Base-by-base conservation (phyloP, 139 green algal genomes). In the Micractinium conductrix region DNA sequence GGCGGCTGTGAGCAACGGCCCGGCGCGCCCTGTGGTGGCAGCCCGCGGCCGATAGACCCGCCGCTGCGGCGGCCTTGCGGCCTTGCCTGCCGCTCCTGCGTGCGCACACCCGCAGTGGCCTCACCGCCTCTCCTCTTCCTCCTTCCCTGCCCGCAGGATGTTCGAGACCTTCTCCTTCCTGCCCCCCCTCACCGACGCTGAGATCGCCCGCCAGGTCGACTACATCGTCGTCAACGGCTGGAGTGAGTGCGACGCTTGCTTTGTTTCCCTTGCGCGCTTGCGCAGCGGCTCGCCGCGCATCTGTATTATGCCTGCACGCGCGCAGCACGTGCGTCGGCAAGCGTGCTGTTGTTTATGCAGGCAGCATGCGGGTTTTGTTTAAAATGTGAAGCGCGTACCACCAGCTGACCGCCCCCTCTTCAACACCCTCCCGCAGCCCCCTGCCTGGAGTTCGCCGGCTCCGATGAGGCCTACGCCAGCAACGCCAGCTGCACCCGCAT, bases 111-210 rank as follows among this genome's bases (percentile, higher is more conserved):
- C 70, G 35, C 21, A 38, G 38, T 30, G 76, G n/a, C 16, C 8
- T n/a, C 38, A n/a, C 65, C 45, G 33, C 63, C 28, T n/a, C 43
- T 40, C 40, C 33, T 53, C 33, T 26, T 48, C 1, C 45, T 44
- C 37, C 42, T 8, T 58, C 68, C 42, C 33, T 37, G 22, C 40
- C 48, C 62, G 43, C 90, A 97, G 93, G 94, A 94, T 96, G 87
- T 99, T 97, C 92, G 97, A 99, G 97, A 99, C 96, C 92, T 95
- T 99, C 89, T 99, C 96, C 72, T 99, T 95, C 97, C 96, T 99
- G 89, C 97, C 97, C 79, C 94, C 96, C 55, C 94, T 99, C 76
- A 93, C 91, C 85, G 86, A 96, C 70, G 92, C 95, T 68, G 90
- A 96, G 89, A 98, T 99, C 92, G 85, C 94, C 87, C 89, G 88